phyloP scores from a whole-genome alignment of 495 filamentous ascomycete genomes.

The Evernia prunastri region DNA sequence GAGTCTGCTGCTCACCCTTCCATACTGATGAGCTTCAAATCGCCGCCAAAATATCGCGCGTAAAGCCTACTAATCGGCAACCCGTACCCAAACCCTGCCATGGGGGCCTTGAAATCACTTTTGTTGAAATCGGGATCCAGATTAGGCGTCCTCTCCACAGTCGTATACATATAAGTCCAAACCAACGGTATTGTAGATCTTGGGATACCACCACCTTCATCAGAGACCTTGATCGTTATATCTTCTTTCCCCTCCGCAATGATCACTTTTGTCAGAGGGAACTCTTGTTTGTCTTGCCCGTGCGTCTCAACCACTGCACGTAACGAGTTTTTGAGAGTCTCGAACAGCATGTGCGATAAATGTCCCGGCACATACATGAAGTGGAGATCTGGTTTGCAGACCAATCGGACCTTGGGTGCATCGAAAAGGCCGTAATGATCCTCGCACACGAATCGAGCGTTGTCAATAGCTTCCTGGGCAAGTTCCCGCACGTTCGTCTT shows the following conservation, averaged over 20 bases:
- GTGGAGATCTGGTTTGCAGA: slow-evolving; percentile 85
- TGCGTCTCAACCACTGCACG: slow-evolving; percentile 95
- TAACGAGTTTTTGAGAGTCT: slow-evolving; percentile 96
- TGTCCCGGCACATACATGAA: slow-evolving; percentile 99
- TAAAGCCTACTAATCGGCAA: slow-evolving; percentile 90
- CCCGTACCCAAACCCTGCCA: slow-evolving; percentile 98
- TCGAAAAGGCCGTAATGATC: slow-evolving; percentile 98
- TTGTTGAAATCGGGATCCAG: slow-evolving; percentile 98
- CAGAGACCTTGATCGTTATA: slow-evolving; percentile 95
- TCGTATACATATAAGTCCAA: slow-evolving; percentile 99
- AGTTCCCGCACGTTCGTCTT: slow-evolving; percentile 96
- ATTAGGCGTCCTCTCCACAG: slow-evolving; percentile 89
- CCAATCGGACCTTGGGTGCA: slow-evolving; percentile 90
- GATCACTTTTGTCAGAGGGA: slow-evolving; percentile 93
- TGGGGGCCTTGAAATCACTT: slow-evolving; percentile 98
- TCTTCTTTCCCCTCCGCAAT: slow-evolving; percentile 96
- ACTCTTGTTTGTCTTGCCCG: slow-evolving; percentile 89
- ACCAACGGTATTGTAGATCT: slow-evolving; percentile 87
- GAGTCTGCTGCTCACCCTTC: slow-evolving; percentile 67
- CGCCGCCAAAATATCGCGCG: slow-evolving; percentile 93
- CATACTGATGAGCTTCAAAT: slow-evolving; percentile 97
- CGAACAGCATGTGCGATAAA: slow-evolving; percentile 97
- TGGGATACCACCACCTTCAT: slow-evolving; percentile 94
- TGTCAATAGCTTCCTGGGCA: slow-evolving; percentile 94
- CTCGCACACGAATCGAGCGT: slow-evolving; percentile 96